Conservation (phyloP, 805 yeast species). For the Kuraishia piskuri region DNA sequence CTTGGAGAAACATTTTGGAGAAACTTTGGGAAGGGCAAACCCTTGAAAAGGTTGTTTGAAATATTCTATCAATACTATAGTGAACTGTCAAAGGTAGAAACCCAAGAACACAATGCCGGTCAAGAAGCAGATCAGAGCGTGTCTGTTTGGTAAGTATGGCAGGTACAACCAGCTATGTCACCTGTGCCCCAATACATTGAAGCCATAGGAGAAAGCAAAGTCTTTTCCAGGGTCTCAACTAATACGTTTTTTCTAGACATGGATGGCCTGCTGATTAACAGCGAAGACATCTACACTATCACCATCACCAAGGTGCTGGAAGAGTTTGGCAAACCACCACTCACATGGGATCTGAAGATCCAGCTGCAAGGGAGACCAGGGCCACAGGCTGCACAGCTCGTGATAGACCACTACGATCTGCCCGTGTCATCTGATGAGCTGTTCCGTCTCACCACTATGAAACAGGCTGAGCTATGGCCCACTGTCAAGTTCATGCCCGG, state of each 20-base stretch:
- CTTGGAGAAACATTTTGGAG: too few species aligned
- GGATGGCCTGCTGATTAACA: slow-evolving; percentile 92
- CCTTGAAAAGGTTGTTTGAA: too few species aligned
- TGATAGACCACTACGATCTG: slow-evolving; percentile 61
- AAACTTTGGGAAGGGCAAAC: too few species aligned
- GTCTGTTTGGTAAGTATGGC: slow-evolving; percentile 56
- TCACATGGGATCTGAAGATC: slow-evolving; percentile 87
- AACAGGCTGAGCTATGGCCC: slow-evolving; percentile 56
- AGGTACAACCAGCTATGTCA: neutral
- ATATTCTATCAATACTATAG: too few species aligned
- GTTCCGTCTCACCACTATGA: slow-evolving; percentile 37
- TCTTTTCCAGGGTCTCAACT: slow-evolving; percentile 15
- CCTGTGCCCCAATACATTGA: too few species aligned
- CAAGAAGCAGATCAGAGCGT: slow-evolving; percentile 37
- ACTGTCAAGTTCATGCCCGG: slow-evolving; percentile 72
- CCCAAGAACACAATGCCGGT: neutral
- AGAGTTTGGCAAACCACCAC: slow-evolving; percentile 64
- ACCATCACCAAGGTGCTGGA: slow-evolving; percentile 61
- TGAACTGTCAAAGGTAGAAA: neutral
- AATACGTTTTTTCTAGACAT: slow-evolving; percentile 43
- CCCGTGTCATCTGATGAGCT: slow-evolving; percentile 53
- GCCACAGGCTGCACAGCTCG: slow-evolving; percentile 52
- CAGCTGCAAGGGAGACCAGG: slow-evolving; percentile 91
- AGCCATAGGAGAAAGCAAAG: slow-evolving; percentile 11
- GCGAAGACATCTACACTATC: slow-evolving; percentile 86